Evolutionary conservation across 1,284 basidiomycete genomes (phyloP), one percentile per base, ranked within the genome.

Genomic region (Pseudozyma flocculosa): DNA sequence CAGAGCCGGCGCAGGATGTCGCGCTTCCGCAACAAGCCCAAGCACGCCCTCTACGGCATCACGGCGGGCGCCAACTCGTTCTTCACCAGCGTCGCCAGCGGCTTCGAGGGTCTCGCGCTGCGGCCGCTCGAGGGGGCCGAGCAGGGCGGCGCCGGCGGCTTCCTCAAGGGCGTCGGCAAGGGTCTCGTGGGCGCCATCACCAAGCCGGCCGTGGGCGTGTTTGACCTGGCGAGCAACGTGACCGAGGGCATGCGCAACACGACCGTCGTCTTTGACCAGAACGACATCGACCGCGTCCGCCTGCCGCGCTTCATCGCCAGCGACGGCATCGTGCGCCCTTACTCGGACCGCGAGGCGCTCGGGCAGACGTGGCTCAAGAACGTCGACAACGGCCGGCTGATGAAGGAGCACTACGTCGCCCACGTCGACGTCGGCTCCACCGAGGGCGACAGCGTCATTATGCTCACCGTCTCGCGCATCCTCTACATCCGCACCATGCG

Each of bases 81-180:
- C 58, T 92, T 94, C 14, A 92, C 86, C 45, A 94, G 92, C 73
- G 85, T 99, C 13, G 90, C 92, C 8, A 94, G 91, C 74, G 95
- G 94, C 1, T 86, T 98, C 78, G 94, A 98, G 76, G 95, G 95
- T 10, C 86, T 99, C 23, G 84, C 97, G 61, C 90, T 95, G 73
- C 94, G 96, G 75, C 95, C 95, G 0, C 86, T 98, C 42, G 93
- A 98, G 79, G 95, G 95, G 4, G 95, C 95, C 0, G 94, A 98
- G 78, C 84, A 86, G 15, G 92, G 88, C 69, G 95, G 95, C 7
- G 92, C 95, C 0, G 82, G 90, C 32, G 95, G 95, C 4, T 99
- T 99, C 81, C 91, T 97, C 82, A 96, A 95, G 79, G 95, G 95
- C 14, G 86, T 99, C 26, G 95, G 95, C 15, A 96, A 95, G 78